Evolutionary conservation across 371 early-diverging fungal genomes (phyloP).

Genomic region (Dinochytrium kinnereticum): DNA sequence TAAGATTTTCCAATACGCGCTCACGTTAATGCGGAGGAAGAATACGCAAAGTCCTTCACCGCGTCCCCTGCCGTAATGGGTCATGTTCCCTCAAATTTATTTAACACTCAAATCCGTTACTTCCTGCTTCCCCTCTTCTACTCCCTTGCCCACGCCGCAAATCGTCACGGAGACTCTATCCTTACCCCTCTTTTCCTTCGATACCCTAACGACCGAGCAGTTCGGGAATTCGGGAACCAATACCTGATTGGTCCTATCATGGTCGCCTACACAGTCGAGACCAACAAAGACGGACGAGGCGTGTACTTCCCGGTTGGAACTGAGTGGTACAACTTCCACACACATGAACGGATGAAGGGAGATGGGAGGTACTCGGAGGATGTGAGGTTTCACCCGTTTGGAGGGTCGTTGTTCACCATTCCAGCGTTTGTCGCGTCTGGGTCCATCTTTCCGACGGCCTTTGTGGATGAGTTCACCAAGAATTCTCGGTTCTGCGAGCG

Average conservation of each 20-base stretch:
- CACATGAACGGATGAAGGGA: slow-evolving; percentile 13
- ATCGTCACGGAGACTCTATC: slow-evolving; percentile 21
- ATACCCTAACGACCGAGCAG: slow-evolving; percentile 20
- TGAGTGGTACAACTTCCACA: slow-evolving; percentile 33
- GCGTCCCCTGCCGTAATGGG: slow-evolving; percentile 25
- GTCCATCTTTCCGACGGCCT: slow-evolving; percentile 21
- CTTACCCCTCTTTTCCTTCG: slow-evolving; percentile 27
- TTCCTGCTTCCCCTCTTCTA: slow-evolving; percentile 29
- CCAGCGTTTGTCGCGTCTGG: slow-evolving; percentile 21
- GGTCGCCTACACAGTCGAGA: slow-evolving; percentile 11
- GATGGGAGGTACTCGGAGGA: not conserved
- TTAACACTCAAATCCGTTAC: slow-evolving; percentile 30
- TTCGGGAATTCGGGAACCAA: slow-evolving; percentile 21
- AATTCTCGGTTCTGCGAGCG: slow-evolving; percentile 17
- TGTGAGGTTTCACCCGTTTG: not conserved
- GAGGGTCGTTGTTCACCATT: not conserved
- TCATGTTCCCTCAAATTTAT: slow-evolving; percentile 25
- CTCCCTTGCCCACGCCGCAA: slow-evolving; percentile 20
- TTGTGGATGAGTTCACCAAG: slow-evolving; percentile 28
- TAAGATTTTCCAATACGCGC: slow-evolving; percentile 2
- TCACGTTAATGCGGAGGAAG: not conserved
- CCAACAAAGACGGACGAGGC: not conserved
- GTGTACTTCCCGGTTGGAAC: slow-evolving; percentile 25
- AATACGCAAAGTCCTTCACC: not conserved
- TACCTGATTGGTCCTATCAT: slow-evolving; percentile 27